Base-by-base conservation (phyloP, 2,329 filamentous ascomycete genomes). In the Clonostachys sp. region DNA sequence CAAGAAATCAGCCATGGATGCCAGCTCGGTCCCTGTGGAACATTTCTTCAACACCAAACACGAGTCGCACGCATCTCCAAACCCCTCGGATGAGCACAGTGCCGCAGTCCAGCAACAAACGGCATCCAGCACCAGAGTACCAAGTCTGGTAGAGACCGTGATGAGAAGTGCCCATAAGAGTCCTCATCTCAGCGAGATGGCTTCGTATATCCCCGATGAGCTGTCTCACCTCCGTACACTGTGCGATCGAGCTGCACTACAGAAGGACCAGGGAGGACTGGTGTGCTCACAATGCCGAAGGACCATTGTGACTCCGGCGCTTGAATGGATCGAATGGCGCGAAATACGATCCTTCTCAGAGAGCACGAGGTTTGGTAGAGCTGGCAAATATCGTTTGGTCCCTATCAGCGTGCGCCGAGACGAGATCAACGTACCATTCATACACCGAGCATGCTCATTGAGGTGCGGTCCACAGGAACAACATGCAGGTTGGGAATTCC, bases 321-420 rank as follows among this genome's bases (percentile, higher is more conserved):
- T 75, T 0, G 72, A 81, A 55, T 86, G 83, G 82, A 63, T 86
- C 8, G 83, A 86, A 56, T 86, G 82, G 77, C 80, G 77, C 60
- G 70, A 76, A 48, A 47, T 70, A 20, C 33, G 35, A 24, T 41
- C 35, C n/a, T 24, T 49, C 33, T 42, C 33, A 30, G 34, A 30
- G 30, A 30, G 24, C 17, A 44, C 13, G 16, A 13, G 41, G 20
- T 30, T 33, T 18, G 17, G 51, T 13, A 44, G 43, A 20, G 40
- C 42, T 8, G 41, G 45, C 5, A 41, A 48, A 18, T 50, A 54
- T 46, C 52, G 46, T 4, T 48, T 57, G 47, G 52, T 47, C 20
- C 57, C 60, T 7, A 51, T 66, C 38, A 67, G 62, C 40, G 56
- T 50, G 48, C 57, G 57, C 2, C 50, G 60, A 24, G 61, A 63